Evolutionary conservation across 768 basidiomycete species (phyloP), one percentile per base, ranked within the genome.

Genomic region (Boletus eberwhitei): DNA sequence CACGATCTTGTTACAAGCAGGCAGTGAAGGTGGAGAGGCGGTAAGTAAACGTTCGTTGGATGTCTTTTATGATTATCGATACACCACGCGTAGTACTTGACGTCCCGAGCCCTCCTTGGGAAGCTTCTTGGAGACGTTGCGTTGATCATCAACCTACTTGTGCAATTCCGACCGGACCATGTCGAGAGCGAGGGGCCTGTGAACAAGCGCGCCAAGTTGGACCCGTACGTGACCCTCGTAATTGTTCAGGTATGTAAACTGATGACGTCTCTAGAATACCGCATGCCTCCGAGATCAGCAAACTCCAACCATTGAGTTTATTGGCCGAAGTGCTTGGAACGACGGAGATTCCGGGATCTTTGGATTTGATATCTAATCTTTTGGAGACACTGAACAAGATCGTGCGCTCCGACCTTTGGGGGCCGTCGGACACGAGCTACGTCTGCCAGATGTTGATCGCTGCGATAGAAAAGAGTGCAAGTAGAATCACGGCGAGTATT

Each of bases 381-480:
- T 74, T 98, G 38, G 88, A 91, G 38, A 82, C 84, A 0, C 75
- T 97, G 32, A 83, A 80, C 61, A 82, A 77, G 50, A 77, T 93
- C 14, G 73, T 84, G 2, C 84, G 84, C 50, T 75, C 80, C 16
- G 73, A 81, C 7, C 75, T 83, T 8, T 66, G 79, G 34, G 70
- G 79, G 5, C 76, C 78, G 32, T 80, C 84, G n/a, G 90, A 89
- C 48, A 78, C 85, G 17, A 85, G 78, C 59, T 96, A 91, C 61
- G 73, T 88, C 12, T 85, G 91, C 66, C 94, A 96, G 68, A 77
- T 93, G 53, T 66, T 96, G 21, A 88, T 96, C 80, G 85, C 87
- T 11, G 88, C 88, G 2, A 77, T 95, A 22, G 88, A 90, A 58
- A 82, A 79, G 59, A 75, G 79, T 11, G 81, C 87, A 4, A 74